Percentiles rank a stretch among this genome's conserved stretches.
Evolutionary conservation across 2,329 filamentous ascomycete species (phyloP).

Genomic region (Hymenoscyphus linearis): DNA sequence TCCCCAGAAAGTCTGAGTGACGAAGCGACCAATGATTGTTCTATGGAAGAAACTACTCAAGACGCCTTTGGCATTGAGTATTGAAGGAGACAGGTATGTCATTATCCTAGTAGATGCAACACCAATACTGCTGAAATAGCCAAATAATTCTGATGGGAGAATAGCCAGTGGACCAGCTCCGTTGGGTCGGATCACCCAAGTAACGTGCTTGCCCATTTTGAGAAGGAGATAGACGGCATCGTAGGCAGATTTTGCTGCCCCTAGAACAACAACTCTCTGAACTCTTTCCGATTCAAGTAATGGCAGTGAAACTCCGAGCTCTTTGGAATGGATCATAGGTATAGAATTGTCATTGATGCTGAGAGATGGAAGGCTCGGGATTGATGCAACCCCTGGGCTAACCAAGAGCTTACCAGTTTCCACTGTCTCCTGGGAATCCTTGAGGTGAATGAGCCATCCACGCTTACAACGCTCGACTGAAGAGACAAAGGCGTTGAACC

Average conservation of each 20-base stretch:
- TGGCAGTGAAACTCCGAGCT: conserved; percentile 21
- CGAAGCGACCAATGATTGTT: conserved; percentile 18
- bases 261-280: conserved; percentile 5
- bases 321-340: conserved; percentile 24
- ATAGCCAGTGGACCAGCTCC: conserved; percentile 31
- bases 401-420: conserved; percentile 26
- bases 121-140: conserved; percentile 29
- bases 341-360: conserved; percentile 5
- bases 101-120: conserved; percentile 26
- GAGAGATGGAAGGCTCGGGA: conserved; percentile 21
- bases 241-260: conserved; percentile 8
- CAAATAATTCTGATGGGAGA: conserved; percentile 26
- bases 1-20: conserved; percentile 20
- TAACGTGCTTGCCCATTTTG: conserved; percentile 8
- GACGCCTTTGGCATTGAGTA: conserved; percentile 29
- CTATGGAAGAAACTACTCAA: conserved; percentile 28
- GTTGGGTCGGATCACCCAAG: conserved; percentile 9
- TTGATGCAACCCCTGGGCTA: conserved; percentile 29
- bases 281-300: conserved; percentile 6
- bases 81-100: conserved; percentile 27
- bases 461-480: conserved; percentile 20
- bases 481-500: conserved; percentile 25
- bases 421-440: conserved; percentile 2
- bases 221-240: conserved; percentile 11
- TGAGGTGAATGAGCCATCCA: conserved; percentile 2